Evolutionary conservation across 169 alveolate species (phyloP), one percentile per base, ranked within the genome.

Genomic region (Plasmodium blacklocki): DNA sequence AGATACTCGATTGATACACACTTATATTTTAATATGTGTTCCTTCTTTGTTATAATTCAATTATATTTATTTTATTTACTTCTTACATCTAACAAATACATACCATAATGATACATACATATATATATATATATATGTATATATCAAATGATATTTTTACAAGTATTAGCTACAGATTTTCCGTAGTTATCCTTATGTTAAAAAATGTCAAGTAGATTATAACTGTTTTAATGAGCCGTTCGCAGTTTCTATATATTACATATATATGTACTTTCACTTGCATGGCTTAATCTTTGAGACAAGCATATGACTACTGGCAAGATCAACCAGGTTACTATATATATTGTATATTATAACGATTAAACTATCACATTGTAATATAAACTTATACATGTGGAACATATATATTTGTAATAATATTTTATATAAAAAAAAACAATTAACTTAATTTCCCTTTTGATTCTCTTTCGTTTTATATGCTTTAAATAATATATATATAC

Each of bases 271-370:
- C 95, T 88, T 96, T 96, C 98, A 97, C 98, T 96, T 97, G 99
- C 99, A 95, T 96, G 98, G 97, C 97, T 95, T 96, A 95, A 93
- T 94, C 97, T 95, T 95, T 96, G 97, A 96, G 98, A 97, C 98
- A 97, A 97, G 98, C 98, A 95, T 96, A 95, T 96, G 98, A 97
- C 96, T 96, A 96, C 98, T 97, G 98, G 99, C 98, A 96, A 98
- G 98, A 97, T 97, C 98, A 97, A 97, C 98, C 99, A 97, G 98
- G 97, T 96, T 95, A 93, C 96, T 95, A 96, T 91, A 50, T 59
- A 74, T 59, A 21, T 9, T 59, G 59, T 59, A 21, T 9, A 54
- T 54, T 54, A 11, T n/a, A n/a, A 52, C 14, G 14, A 14, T 14
- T 6, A 6, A n/a, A 14, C 0, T 52, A 8, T 52, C 14, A 52